Percentiles rank a stretch among this genome's conserved stretches.
Evolutionary conservation across 2,329 filamentous ascomycete genomes (phyloP).

Genomic region (Fusarium fracticaudum): DNA sequence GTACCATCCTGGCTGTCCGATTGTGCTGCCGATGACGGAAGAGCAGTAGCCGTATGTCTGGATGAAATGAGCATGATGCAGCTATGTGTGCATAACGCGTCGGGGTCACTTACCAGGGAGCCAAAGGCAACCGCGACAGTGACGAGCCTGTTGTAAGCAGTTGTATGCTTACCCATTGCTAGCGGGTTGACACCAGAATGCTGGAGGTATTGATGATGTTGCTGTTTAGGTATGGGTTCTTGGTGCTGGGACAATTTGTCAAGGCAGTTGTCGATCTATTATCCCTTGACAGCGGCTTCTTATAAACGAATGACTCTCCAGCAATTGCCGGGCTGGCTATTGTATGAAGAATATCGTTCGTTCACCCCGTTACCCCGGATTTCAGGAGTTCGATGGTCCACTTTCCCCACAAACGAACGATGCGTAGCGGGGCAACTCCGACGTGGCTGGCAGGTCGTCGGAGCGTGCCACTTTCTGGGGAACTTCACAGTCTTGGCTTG

Average conservation of each 20-base stretch:
- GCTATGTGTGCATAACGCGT: fast-evolving
- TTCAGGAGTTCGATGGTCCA: neutral
- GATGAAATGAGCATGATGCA: neutral
- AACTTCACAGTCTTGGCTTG: too few relatives aligned
- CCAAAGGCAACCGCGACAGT: conserved; percentile 47
- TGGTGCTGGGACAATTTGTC: fast-evolving
- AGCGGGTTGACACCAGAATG: neutral
- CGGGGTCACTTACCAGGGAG: conserved; percentile 34
- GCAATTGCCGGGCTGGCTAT: neutral
- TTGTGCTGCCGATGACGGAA: conserved; percentile 60
- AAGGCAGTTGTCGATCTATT: too few relatives aligned
- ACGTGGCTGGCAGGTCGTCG: neutral
- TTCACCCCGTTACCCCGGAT: neutral
- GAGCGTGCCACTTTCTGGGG: neutral
- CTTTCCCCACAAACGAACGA: neutral
- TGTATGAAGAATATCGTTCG: neutral
- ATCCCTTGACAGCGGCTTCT: neutral
- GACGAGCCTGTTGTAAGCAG: conserved; percentile 46
- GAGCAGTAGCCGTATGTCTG: conserved; percentile 62
- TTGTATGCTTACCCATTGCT: conserved; percentile 32
- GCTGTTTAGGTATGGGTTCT: neutral
- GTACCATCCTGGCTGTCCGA: conserved; percentile 63
- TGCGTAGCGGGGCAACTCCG: neutral
- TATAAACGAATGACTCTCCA: neutral
- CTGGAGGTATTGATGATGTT: neutral